phyloP scores from a whole-genome alignment of 2,329 filamentous ascomycete genomes.

The Chaetomiaceae sp. region DNA sequence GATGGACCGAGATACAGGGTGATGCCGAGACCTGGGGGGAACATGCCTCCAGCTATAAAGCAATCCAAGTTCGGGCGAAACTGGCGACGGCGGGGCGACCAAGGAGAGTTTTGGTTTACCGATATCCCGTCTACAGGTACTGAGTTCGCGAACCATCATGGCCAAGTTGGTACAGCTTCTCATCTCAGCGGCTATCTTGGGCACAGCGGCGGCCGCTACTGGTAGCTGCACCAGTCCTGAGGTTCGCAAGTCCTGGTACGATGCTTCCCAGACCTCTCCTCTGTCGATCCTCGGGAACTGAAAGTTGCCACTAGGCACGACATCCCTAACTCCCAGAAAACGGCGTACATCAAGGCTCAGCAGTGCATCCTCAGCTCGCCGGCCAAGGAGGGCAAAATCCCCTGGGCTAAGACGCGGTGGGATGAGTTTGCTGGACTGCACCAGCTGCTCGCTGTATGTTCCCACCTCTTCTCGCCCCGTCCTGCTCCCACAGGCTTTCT shows the following conservation, averaged over 20 bases:
- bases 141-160: neutral
- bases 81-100: neutral
- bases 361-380: neutral
- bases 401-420: slow-evolving; percentile 3
- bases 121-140: neutral
- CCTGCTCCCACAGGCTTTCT: neutral
- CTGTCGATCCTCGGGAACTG: neutral
- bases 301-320: neutral
- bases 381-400: neutral
- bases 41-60: neutral
- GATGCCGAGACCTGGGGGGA: neutral
- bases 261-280: neutral
- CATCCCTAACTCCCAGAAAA: neutral
- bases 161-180: neutral
- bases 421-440: slow-evolving; percentile 4
- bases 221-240: neutral
- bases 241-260: neutral
- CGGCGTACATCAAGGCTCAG: neutral
- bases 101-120: neutral
- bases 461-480: neutral
- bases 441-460: slow-evolving; percentile 1
- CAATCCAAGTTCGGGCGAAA: neutral
- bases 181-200: neutral
- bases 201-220: neutral
- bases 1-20: neutral